Evolutionary conservation across 208 protist species (phyloP), one percentile per base, ranked within the genome.

Genomic region (Leishmania tarentolae): DNA sequence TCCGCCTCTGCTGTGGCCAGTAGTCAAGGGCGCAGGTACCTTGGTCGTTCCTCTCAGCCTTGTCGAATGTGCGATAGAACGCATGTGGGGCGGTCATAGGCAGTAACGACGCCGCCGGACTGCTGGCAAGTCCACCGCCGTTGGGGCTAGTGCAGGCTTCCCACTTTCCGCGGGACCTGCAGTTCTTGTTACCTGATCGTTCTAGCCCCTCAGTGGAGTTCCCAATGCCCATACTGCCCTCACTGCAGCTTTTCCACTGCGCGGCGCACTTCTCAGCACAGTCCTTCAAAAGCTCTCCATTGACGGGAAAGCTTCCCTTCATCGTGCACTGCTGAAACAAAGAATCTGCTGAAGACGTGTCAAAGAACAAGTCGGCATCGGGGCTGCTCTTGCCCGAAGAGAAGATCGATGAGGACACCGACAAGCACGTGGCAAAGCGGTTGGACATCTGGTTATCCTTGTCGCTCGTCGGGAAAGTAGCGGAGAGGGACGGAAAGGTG

Each of bases 51-150:
- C 61, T 53, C 66, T 82, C 47, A 37, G 82, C 82, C 61, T 87
- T 87, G 78, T 89, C 86, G 63, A 87, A 92, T 44, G 81, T 72
- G 56, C 81, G 83, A 82, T 85, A 95, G 78, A 90, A 95, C 52
- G 75, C 59, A 79, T 90, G 79, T 53, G 84, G 78, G 17, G 75
- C 71, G 17, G 28, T 28, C 63, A 53, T 11, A 65, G 5, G 17
- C 59, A 46, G 28, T 50, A 6, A 59, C 75, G 6, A 28, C 68
- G 74, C 37, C 56, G 56, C 53, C 11, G 74, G 3, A 56, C 24
- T n/a, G 31, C 40, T 21, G 11, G 13, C 52, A 7, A 17, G 52
- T 3, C 72, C 72, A 6, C 52, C 52, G 17, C 44, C 52, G 15
- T 31, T 28, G 35, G 24, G 19, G 37, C 11, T 40, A 13, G 15